Percentiles rank a stretch among this genome's conserved stretches.
Conservation (phyloP, 2,329 filamentous ascomycete species). For the Pleomassaria siparia region DNA sequence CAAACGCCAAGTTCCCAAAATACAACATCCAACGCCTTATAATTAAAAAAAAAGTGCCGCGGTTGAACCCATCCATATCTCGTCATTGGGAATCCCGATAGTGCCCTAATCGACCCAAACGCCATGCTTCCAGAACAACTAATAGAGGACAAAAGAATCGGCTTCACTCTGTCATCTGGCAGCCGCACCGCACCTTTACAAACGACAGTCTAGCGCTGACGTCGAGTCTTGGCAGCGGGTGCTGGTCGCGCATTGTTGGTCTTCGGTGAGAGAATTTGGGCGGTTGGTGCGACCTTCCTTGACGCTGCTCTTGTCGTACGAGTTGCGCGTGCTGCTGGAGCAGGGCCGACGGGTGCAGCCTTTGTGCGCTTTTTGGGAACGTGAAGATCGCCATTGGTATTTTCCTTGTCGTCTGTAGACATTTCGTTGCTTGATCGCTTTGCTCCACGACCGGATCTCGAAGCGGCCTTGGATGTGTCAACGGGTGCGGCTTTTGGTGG, state of each 20-base stretch:
- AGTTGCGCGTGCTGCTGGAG: slow-evolving; percentile 5
- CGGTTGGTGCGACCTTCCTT: slow-evolving; percentile 4
- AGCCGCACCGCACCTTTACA: not conserved
- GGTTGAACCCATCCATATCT: no score
- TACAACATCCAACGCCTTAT: not conserved
- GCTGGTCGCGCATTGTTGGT: slow-evolving; percentile 8
- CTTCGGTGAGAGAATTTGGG: slow-evolving; percentile 13
- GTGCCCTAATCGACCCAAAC: no score
- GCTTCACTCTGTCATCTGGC: no score
- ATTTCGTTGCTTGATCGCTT: slow-evolving; percentile 30
- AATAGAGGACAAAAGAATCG: no score
- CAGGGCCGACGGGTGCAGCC: not conserved
- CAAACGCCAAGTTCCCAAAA: not conserved
- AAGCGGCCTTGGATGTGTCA: slow-evolving; percentile 1
- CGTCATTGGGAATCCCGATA: no score
- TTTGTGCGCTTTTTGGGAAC: slow-evolving; percentile 13
- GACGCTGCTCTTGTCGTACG: slow-evolving; percentile 13
- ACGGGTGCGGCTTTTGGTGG: slow-evolving; percentile 5
- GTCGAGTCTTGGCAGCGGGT: slow-evolving; percentile 4
- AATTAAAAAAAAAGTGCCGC: no score
- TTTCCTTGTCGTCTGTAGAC: slow-evolving; percentile 33
- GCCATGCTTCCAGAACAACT: no score
- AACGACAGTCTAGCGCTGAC: slow-evolving; percentile 3
- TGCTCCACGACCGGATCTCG: slow-evolving; percentile 18
- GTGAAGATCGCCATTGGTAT: slow-evolving; percentile 9